These are phyloP conservation scores for Colletotrichum sp. DNA, from an alignment of 2,329 filamentous ascomycete species.

Conservation along the genomic window DNA sequence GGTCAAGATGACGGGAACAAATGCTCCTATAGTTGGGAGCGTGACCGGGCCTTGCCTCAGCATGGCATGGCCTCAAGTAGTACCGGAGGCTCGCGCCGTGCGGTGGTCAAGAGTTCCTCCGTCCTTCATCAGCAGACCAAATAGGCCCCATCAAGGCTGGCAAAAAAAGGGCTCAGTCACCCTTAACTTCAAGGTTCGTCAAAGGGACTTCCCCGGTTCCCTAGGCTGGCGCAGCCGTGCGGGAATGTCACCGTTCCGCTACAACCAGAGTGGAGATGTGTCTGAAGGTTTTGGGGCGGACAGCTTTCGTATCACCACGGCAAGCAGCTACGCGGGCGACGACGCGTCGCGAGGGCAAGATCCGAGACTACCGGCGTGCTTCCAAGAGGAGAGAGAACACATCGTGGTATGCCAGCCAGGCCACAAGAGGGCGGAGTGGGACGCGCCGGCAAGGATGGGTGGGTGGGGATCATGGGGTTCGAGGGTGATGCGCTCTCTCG, in stretches of 20 bases:
- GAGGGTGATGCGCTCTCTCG: constrained; percentile 5
- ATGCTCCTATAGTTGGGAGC: neutral
- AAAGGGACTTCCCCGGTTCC: neutral
- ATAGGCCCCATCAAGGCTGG: neutral
- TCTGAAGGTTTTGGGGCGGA: neutral
- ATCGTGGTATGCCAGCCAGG: neutral
- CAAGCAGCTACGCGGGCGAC: neutral
- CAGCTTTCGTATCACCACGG: neutral
- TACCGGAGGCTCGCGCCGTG: neutral
- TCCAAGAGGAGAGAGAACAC: neutral
- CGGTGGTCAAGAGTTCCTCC: neutral
- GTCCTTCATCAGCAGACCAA: constrained; percentile 1
- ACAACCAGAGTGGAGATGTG: neutral
- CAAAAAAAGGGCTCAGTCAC: neutral
- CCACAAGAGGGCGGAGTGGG: neutral
- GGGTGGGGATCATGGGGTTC: constrained; percentile 22
- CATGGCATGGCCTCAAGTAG: neutral
- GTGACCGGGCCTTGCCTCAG: neutral
- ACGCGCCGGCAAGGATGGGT: constrained; percentile 14
- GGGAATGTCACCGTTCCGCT: constrained; percentile 9
- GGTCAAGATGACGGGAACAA: neutral
- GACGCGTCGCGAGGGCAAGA: constrained; percentile 14
- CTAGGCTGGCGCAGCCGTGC: neutral
- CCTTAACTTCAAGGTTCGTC: neutral
- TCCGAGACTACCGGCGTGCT: constrained; percentile 17